Percentiles rank a stretch among this genome's conserved stretches.
Evolutionary conservation across 2,329 filamentous ascomycete genomes (phyloP).

Genomic region (Colletotrichum liaoningense): DNA sequence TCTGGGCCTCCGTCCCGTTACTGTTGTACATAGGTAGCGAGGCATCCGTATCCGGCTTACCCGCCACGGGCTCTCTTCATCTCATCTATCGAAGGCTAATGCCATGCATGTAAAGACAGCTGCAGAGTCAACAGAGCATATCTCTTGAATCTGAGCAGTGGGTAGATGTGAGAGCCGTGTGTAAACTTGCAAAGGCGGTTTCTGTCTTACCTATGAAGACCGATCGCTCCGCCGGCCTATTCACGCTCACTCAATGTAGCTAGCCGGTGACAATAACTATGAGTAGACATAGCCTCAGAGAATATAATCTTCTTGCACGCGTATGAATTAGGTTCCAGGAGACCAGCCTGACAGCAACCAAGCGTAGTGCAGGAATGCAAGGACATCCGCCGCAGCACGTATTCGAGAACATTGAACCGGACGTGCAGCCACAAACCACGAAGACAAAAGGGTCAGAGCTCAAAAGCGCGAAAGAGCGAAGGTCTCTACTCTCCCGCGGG

Average conservation of each 20-base stretch:
- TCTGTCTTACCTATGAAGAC: no score
- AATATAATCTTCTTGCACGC: no score
- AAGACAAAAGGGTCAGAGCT: background rate
- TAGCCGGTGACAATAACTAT: background rate
- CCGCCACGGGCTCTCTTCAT: constrained; percentile 8
- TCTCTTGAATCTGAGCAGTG: background rate
- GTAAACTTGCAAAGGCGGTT: no score
- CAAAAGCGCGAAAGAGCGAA: background rate
- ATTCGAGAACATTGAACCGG: background rate
- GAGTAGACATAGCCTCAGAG: no score
- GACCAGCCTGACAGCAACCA: background rate
- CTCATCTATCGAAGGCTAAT: background rate
- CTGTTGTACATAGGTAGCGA: background rate
- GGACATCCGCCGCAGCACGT: background rate
- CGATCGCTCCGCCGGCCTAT: background rate
- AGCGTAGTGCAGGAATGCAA: no score
- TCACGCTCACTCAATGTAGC: background rate
- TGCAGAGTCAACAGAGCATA: background rate
- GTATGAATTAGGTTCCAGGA: no score
- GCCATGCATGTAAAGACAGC: background rate
- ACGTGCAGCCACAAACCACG: background rate
- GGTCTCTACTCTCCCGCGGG: no score
- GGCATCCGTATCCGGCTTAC: background rate
- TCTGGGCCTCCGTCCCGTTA: no score
- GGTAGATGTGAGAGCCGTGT: no score